Conservation (phyloP, 306 rosid genomes). For the Psophocarpus tetragonolobus region DNA sequence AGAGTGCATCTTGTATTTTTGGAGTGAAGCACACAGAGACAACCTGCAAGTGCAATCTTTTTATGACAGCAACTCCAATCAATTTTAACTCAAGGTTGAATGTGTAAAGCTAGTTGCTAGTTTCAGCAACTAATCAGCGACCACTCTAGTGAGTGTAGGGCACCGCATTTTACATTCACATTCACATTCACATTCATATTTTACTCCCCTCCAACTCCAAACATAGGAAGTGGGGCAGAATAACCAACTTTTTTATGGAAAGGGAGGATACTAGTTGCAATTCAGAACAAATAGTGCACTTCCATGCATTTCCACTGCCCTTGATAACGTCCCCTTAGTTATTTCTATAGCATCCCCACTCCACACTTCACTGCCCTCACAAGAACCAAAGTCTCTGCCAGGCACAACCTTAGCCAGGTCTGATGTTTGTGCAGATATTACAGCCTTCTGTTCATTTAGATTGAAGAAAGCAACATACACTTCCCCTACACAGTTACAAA, state of each 20-base stretch:
- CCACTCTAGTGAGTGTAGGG: neutral
- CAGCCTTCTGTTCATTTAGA: slow-evolving; percentile 48
- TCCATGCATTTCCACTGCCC: slow-evolving; percentile 56
- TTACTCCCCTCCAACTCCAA: slow-evolving; percentile 2
- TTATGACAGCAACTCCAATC: neutral
- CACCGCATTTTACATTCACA: neutral
- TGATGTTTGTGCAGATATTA: slow-evolving; percentile 53
- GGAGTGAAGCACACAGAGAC: neutral
- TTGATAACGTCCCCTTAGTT: slow-evolving; percentile 42
- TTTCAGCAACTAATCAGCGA: neutral
- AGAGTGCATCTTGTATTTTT: neutral
- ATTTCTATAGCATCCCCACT: slow-evolving; percentile 43
- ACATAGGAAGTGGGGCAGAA: neutral
- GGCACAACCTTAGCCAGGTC: slow-evolving; percentile 58
- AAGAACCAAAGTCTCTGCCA: slow-evolving; percentile 45
- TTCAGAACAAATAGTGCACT: slow-evolving; percentile 59
- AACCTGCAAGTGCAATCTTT: neutral
- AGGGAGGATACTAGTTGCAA: slow-evolving; percentile 33
- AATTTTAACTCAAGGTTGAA: neutral
- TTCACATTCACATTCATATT: neutral
- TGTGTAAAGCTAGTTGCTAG: neutral
- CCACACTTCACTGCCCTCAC: slow-evolving; percentile 69
- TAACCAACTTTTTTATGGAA: neutral
- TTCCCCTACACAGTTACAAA: slow-evolving; percentile 54
- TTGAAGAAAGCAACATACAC: slow-evolving; percentile 79